These are phyloP conservation scores for Blastomyces gilchristii DNA, from an alignment of 2,329 filamentous ascomycete genomes.

Conservation along the genomic window DNA sequence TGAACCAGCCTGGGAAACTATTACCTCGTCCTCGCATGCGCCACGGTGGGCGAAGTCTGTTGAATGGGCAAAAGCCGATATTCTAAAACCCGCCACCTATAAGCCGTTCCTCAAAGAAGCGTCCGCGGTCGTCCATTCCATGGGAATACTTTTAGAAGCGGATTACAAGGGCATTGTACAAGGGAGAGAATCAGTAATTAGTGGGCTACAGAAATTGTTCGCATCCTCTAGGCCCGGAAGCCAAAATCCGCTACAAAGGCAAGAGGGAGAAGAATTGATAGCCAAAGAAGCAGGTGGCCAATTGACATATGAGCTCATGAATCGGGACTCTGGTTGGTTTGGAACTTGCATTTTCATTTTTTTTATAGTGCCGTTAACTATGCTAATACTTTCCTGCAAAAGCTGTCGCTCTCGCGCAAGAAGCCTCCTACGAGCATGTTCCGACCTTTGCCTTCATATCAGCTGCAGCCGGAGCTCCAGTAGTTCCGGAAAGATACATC, in stretches of 20 bases:
- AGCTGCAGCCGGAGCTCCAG: slow-evolving; percentile 72
- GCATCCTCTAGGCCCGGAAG: slow-evolving; percentile 50
- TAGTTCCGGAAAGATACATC: slow-evolving; percentile 78
- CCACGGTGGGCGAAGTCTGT: slow-evolving; percentile 76
- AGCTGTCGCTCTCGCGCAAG: slow-evolving; percentile 72
- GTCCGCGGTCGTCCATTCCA: slow-evolving; percentile 80
- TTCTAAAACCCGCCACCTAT: slow-evolving; percentile 75
- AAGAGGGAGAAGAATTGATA: slow-evolving; percentile 50
- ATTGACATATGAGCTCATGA: slow-evolving; percentile 95
- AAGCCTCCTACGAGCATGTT: slow-evolving; percentile 55
- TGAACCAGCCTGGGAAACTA: slow-evolving; percentile 70
- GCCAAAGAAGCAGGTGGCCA: slow-evolving; percentile 60
- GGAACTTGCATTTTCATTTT: not conserved
- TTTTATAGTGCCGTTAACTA: slow-evolving; percentile 1
- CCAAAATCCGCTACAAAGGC: slow-evolving; percentile 60
- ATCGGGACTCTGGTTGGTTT: slow-evolving; percentile 59
- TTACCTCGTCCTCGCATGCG: slow-evolving; percentile 59
- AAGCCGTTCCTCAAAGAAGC: slow-evolving; percentile 62
- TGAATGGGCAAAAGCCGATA: slow-evolving; percentile 78
- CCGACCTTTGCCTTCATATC: slow-evolving; percentile 77
- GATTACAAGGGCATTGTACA: slow-evolving; percentile 92
- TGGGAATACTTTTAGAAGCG: slow-evolving; percentile 92
- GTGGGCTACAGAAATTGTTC: slow-evolving; percentile 71
- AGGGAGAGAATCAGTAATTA: slow-evolving; percentile 70
- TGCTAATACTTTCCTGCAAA: slow-evolving; percentile 30